phyloP scores from a whole-genome alignment of 345 rosid species.

The Eucalyptus sp. region DNA sequence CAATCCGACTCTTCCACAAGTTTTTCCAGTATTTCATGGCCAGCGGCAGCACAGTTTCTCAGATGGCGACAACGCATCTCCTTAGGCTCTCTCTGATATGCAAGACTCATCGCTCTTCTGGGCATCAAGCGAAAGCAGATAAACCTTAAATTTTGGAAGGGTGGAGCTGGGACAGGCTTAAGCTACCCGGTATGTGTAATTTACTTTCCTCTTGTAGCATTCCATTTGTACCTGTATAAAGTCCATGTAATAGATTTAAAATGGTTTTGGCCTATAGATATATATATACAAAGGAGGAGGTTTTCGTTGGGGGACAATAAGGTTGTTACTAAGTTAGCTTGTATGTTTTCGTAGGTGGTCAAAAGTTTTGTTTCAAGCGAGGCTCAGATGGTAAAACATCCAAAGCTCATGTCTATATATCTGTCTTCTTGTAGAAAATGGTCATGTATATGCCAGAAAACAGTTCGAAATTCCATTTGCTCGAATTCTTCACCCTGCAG shows the following conservation, averaged over 20 bases:
- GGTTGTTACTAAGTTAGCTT: background rate
- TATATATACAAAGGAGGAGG: conserved; percentile 4
- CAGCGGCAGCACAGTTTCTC: conserved; percentile 31
- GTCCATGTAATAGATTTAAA: conserved; percentile 16
- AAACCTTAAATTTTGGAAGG: background rate
- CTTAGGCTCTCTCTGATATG: conserved; percentile 6
- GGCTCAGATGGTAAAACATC: background rate
- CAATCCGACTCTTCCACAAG: conserved; percentile 27
- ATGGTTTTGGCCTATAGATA: conserved; percentile 26
- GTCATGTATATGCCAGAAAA: background rate
- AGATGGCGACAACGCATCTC: conserved; percentile 47
- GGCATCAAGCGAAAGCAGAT: background rate
- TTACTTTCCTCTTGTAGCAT: background rate
- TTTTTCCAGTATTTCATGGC: conserved; percentile 26
- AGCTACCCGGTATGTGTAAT: conserved; percentile 9
- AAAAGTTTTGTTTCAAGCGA: background rate
- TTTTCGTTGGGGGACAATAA: conserved; percentile 9
- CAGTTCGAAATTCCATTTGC: background rate
- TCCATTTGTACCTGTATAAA: conserved; percentile 28
- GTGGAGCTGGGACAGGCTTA: conserved; percentile 1
- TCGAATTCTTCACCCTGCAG: background rate
- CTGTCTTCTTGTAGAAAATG: background rate
- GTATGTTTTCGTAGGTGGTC: background rate
- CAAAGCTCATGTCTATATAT: background rate
- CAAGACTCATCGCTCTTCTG: background rate